Base-by-base conservation (phyloP, 139 green algal genomes). In the Picochlorum sp. region DNA sequence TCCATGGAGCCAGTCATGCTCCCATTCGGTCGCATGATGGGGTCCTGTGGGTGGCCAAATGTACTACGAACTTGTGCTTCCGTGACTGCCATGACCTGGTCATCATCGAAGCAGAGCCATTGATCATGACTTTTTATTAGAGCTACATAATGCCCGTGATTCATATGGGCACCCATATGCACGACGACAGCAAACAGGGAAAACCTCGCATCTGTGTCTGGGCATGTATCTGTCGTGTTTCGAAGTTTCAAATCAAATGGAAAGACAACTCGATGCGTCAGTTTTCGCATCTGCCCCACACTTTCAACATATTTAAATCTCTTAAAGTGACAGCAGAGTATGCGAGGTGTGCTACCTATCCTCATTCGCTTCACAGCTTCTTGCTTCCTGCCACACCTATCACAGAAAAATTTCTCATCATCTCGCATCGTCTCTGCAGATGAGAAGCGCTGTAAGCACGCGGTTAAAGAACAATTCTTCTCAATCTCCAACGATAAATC, bases 361-460 rank as follows among this genome's bases (percentile, higher is more conserved):
- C 71, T 60, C 82, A 97, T 93, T 37, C 88, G 75, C 80, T 95
- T 97, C 74, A 96, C 82, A n/a, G 73, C 68, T 56, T 81, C 79
- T 65, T 91, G 87, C 50, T 90, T 62, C 70, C 87, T 88, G 60
- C 87, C 82, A 78, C 92, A 98, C 14, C 76, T 65, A 79, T 98
- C 91, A 77, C 93, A 98, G 67, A 89, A 90, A 75, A 97, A 98
- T 79, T 98, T 98, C 72, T 98, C 88, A 9, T 87, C 76, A 8
- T 70, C 73, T 21, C 84, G 71, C 45, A 97, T 64, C 45, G 86
- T 90, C 68, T 97, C 89, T 38, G 76, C 92, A 6, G 81, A 77
- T 59, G 78, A 90, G 73, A 97, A 98, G 64, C 92, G 89, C 5
- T 76, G 74, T 45, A 98, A 72, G 73, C 91, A 97, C 58, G 62